Conservation (phyloP, 257 asterid genomes). For the Solanum phureja region DNA sequence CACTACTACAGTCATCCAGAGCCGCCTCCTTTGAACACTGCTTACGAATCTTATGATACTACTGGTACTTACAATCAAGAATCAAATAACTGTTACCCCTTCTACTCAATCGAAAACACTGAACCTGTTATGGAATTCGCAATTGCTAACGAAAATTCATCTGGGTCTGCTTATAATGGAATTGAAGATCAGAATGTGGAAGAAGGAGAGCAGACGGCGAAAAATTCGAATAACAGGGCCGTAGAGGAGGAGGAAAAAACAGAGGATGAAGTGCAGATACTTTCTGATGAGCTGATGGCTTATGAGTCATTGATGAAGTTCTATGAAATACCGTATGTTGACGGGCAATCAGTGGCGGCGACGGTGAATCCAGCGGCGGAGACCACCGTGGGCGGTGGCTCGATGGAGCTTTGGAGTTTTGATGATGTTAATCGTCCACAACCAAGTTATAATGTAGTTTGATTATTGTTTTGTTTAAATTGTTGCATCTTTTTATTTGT, state of each 20-base stretch:
- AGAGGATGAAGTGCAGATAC: slow-evolving; percentile 39
- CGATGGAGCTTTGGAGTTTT: slow-evolving; percentile 66
- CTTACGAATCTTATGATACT: background rate
- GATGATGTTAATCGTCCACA: slow-evolving; percentile 25
- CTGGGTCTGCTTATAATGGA: background rate
- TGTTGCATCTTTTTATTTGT: background rate
- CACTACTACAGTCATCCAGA: background rate
- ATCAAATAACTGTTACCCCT: background rate
- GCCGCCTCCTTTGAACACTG: background rate
- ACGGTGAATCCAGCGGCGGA: slow-evolving; percentile 26
- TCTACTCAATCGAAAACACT: background rate
- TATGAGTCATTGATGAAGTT: slow-evolving; percentile 69
- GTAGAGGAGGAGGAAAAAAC: background rate
- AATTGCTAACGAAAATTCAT: background rate
- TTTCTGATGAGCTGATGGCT: slow-evolving; percentile 74
- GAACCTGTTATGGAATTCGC: background rate
- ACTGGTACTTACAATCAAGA: background rate
- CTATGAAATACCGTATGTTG: slow-evolving; percentile 76
- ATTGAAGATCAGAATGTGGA: background rate
- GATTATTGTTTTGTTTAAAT: background rate
- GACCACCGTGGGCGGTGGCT: slow-evolving; percentile 18
- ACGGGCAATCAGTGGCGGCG: slow-evolving; percentile 50
- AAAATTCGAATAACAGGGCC: background rate
- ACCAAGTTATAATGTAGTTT: background rate
- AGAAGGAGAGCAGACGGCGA: background rate